Base-by-base conservation (phyloP, 2,329 filamentous ascomycete species). In the Cryphonectria nitschkei region DNA sequence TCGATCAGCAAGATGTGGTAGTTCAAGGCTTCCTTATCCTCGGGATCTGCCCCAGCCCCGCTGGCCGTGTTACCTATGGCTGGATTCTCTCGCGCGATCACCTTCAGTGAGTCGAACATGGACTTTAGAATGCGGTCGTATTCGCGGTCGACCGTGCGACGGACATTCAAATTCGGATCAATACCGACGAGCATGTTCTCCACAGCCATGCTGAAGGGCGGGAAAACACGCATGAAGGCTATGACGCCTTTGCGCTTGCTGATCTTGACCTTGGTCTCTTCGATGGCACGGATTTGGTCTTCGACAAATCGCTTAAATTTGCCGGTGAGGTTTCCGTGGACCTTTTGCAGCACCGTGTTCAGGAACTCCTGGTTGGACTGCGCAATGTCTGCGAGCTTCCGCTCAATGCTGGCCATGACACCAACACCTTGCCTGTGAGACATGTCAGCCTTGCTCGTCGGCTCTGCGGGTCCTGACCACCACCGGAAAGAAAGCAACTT, bases 241-340 rank as follows among this genome's bases (percentile, higher is more conserved):
- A 98, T 98, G 70, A 99, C 93, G 14, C 96, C 95, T 83, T 97
- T 98, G 75, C 96, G 92, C 85, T 98, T 98, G 85, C 97, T 98
- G 82, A 98, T 94, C 84, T 98, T 98, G 80, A 99, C 95, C 82
- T 98, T 98, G 54, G 95, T 98, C 73, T 98, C 96, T 81, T 98
- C 96, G 74, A 98, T 97, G 6, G 94, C 95, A 37, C 93, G 93
- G 71, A 98, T 92, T 79, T 99, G 96, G 74, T 97, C 94, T 75
- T 98, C 95, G 11, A 98, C 90, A 76, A 98, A 98, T 73, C 93
- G 94, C 73, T 87, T 90, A 83, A 97, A 98, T 2, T 93, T 88
- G 2, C 88, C 87, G 75, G 92, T 89, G 26, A 98, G 84, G 58
- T 88, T 88, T 69, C 89, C 87, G 75, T 96, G 93, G 13, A 97